Evolutionary conservation across 2,329 filamentous ascomycete species (phyloP), one percentile per base, ranked within the genome.

Genomic region (Ramularia collo-cygni): DNA sequence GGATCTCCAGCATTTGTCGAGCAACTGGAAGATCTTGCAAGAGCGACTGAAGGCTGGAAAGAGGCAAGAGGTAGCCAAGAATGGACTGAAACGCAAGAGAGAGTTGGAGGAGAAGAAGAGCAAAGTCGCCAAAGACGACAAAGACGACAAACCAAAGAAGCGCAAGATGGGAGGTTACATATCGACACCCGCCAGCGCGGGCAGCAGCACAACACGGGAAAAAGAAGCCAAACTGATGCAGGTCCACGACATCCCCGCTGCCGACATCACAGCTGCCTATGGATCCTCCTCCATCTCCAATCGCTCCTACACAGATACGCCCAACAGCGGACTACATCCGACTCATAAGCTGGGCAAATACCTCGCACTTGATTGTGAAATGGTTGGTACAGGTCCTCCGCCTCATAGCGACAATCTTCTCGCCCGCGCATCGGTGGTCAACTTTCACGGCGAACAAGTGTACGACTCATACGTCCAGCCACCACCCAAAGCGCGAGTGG

Each of bases 401-500:
- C 78, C 78, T 29, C 77, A 78, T 36, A 72, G 81, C 48, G 76
- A 80, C 57, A 88, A 86, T 26, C 80, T 79, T 0, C 76, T 98
- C 31, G 92, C 92, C 1, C 78, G 92, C 33, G 86, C 90, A 40
- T 94, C 85, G 58, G 69, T 94, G 12, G 89, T 95, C 52, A 94
- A 96, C 63, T 98, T 89, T 63, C 87, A 95, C 60, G 89, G 89
- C 13, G 77, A 83, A 18, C 87, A 95, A 62, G 69, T 98, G 32
- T 95, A 96, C 72, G 92, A 98, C 68, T 90, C 85, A 9, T 96
- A 84, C 58, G 92, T 96, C 8, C 76, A 77, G 38, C 84, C 86
- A 1, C 55, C 56, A 6, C 40, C 52, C 1, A 46, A 48, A 1
- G 78, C 79, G 43, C 81, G 88, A 56, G 85, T 98, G 2, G 88